Conservation (phyloP, 495 filamentous ascomycete species). For the Penicillium lagena region DNA sequence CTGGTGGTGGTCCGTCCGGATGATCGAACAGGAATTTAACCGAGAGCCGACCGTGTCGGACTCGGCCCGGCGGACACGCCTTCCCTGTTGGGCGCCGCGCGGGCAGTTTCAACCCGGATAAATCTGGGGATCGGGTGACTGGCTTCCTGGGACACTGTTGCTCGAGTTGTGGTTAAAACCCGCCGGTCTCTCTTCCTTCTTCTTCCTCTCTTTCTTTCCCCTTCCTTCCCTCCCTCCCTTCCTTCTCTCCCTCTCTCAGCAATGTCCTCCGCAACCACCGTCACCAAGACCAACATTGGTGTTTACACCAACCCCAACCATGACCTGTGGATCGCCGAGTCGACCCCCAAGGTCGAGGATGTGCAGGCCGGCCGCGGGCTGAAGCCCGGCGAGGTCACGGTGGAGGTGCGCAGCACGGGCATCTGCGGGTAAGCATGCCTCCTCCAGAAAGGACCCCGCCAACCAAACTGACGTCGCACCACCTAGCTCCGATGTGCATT, state of each 20-base stretch:
- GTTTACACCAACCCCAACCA: constrained; percentile 92
- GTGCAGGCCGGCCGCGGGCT: constrained; percentile 64
- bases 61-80: constrained; percentile 8
- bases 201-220: constrained; percentile 2
- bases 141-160: constrained; percentile 8
- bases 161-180: constrained; percentile 11
- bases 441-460: not conserved
- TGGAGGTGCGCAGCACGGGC: constrained; percentile 83
- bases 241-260: not conserved
- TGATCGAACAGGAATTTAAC: constrained; percentile 10
- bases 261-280: constrained; percentile 32
- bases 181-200: constrained; percentile 4
- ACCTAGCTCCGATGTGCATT: constrained; percentile 84
- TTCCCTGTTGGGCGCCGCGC: constrained; percentile 2
- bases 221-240: not conserved
- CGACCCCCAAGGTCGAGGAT: constrained; percentile 67
- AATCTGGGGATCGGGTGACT: constrained; percentile 4
- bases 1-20: not conserved
- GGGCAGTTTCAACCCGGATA: constrained; percentile 18
- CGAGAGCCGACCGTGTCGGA: constrained; percentile 14
- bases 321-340: constrained; percentile 81
- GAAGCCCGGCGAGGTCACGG: constrained; percentile 72
- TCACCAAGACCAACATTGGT: constrained; percentile 79
- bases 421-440: constrained; percentile 70
- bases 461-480: not conserved